Evolutionary conservation across 2,329 filamentous ascomycete species (phyloP), one percentile per base, ranked within the genome.

Genomic region (Botrytis cinerea): DNA sequence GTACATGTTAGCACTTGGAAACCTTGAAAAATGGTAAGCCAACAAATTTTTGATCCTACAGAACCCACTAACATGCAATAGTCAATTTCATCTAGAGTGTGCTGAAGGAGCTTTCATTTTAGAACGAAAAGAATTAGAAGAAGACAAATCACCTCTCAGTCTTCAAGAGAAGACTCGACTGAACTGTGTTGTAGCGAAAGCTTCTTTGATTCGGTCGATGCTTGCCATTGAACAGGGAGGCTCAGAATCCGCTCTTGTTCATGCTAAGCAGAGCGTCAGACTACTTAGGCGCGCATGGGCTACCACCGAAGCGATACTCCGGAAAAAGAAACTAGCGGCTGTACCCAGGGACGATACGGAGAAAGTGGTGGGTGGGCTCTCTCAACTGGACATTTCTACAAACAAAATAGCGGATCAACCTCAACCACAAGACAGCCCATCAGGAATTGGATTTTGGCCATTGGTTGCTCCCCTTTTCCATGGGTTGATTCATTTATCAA

Each of bases 391-490:
- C 70, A 74, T 82, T 25, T 83, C 79, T 46, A 75, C 79, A 69
- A 78, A 83, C 32, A 82, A 83, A 51, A 83, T 85, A 38, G 82
- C 83, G 2, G 83, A 82, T 63, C 84, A 84, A 40, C 60, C 63
- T 38, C 69, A 70, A 12, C 67, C 67, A 12, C 74, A 74, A 28
- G 73, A 60, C 48, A 81, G 83, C 3, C 80, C 84, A 38, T 86
- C 86, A 72, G 90, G 90, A 70, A 90, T 93, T 0, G 87, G 88
- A 3, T 94, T 95, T 78, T 98, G 95, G 95, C 86, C 87, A 9
- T 85, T 97, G 32, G 90, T 96, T 12, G 88, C 89, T 43, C 90
- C 91, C 1, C 86, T 98, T 32, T 91, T 94, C 78, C 87, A 89
- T 45, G 89, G 90, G 73, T 84, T 97, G 22, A 83, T 91, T 74